These are phyloP conservation scores for Amanita polypyramis DNA, from an alignment of 768 basidiomycete species.

Conservation along the genomic window DNA sequence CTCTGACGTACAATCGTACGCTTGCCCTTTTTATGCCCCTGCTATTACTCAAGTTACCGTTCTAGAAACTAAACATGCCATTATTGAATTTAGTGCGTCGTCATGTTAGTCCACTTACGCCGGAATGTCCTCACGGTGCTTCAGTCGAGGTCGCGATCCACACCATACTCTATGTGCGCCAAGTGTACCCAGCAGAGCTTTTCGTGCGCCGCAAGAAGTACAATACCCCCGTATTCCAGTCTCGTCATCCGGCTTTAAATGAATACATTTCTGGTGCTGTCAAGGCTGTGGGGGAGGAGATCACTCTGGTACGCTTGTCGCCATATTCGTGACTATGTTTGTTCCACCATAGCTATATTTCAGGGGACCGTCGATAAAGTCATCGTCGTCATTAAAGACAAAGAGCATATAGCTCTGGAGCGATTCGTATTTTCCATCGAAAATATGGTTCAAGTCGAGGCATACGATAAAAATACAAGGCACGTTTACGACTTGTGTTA, in stretches of 20 bases:
- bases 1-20: constrained; percentile 23
- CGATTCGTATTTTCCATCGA: constrained; percentile 85
- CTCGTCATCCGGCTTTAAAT: constrained; percentile 81
- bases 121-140: neutral
- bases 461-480: constrained; percentile 63
- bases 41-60: constrained; percentile 3
- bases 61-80: constrained; percentile 52
- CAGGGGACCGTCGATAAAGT: constrained; percentile 77
- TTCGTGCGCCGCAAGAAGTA: constrained; percentile 87
- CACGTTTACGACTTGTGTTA: constrained; percentile 16
- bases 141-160: constrained; percentile 93
- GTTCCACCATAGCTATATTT: neutral
- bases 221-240: constrained; percentile 85
- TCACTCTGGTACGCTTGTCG: constrained; percentile 41
- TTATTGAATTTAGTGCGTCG: constrained; percentile 61
- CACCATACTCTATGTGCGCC: constrained; percentile 82
- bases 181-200: constrained; percentile 81
- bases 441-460: constrained; percentile 65
- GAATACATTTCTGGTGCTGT: constrained; percentile 86
- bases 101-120: neutral
- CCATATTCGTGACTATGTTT: neutral
- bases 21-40: neutral
- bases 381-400: constrained; percentile 76
- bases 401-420: constrained; percentile 73
- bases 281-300: constrained; percentile 72